phyloP scores from a whole-genome alignment of 768 basidiomycete species.

The Chalciporus piperatus region DNA sequence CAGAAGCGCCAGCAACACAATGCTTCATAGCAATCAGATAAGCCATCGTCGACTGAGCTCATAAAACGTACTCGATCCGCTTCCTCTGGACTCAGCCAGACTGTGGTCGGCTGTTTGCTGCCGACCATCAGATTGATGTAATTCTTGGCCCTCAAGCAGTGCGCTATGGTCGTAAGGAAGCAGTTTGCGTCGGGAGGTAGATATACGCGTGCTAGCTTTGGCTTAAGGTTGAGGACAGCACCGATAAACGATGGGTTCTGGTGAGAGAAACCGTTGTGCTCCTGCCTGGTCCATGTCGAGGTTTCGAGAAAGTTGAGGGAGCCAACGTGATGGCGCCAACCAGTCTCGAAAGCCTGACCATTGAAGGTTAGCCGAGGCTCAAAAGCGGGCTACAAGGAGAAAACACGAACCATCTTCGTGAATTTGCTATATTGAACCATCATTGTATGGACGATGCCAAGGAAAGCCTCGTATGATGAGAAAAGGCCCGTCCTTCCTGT shows the following conservation, averaged over 20 bases:
- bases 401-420: slow-evolving; percentile 69
- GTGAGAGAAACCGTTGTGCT: slow-evolving; percentile 89
- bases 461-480: slow-evolving; percentile 89
- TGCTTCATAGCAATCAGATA: slow-evolving; percentile 44
- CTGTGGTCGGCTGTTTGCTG: slow-evolving; percentile 77
- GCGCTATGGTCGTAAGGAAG: slow-evolving; percentile 77
- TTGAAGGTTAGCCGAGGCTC: background rate
- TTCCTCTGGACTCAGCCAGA: slow-evolving; percentile 77
- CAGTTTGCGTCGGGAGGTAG: slow-evolving; percentile 88
- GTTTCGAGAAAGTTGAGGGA: slow-evolving; percentile 88
- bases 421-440: slow-evolving; percentile 90
- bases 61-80: slow-evolving; percentile 52
- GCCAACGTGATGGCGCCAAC: slow-evolving; percentile 69
- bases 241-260: slow-evolving; percentile 87
- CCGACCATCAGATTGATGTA: slow-evolving; percentile 89
- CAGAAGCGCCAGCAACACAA: slow-evolving; percentile 82
- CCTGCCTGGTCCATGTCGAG: slow-evolving; percentile 81
- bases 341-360: slow-evolving; percentile 50
- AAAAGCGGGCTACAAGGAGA: too few species aligned
- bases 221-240: slow-evolving; percentile 78
- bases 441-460: slow-evolving; percentile 89
- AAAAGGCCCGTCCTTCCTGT: slow-evolving; percentile 84
- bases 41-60: background rate
- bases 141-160: slow-evolving; percentile 80
- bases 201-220: slow-evolving; percentile 69